phyloP scores from a whole-genome alignment of 352 stramenopile species.

The Aphanomyces astaci region DNA sequence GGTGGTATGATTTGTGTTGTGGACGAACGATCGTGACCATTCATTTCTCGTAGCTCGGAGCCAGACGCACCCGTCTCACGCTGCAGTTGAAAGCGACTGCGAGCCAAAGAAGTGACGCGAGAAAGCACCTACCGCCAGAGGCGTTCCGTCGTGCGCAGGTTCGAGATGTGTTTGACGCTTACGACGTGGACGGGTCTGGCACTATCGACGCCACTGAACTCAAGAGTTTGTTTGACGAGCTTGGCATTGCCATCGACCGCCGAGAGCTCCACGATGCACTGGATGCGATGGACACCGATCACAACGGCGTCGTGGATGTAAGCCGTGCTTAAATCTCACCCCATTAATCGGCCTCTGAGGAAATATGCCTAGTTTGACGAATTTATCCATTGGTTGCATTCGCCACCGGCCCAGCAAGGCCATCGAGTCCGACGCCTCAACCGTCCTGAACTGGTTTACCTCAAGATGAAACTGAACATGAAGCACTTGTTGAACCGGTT shows the following conservation, averaged over 20 bases:
- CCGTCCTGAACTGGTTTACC: neutral
- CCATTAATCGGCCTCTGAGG: too few relatives aligned
- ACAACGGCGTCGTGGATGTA: constrained; percentile 41
- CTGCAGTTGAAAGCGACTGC: neutral
- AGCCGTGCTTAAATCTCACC: too few relatives aligned
- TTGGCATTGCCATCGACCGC: constrained; percentile 38
- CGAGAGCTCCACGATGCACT: constrained; percentile 14
- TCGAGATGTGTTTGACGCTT: constrained; percentile 37
- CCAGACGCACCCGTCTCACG: neutral
- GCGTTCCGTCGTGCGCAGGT: neutral
- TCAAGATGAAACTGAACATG: constrained; percentile 4
- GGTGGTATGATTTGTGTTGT: neutral
- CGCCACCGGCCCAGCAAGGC: neutral
- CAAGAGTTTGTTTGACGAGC: constrained; percentile 38
- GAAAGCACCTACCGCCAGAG: neutral
- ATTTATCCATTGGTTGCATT: constrained; percentile 35
- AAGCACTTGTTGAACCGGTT: constrained; percentile 7
- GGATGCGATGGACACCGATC: constrained; percentile 37
- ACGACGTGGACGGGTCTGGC: constrained; percentile 46
- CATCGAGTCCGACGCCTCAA: neutral
- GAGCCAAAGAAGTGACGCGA: neutral
- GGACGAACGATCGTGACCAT: neutral
- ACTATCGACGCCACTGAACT: constrained; percentile 47
- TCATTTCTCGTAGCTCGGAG: neutral
- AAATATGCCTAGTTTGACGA: constrained; percentile 33